These are phyloP conservation scores for Aspergillus novofumigatus DNA, from an alignment of 2,329 filamentous ascomycete genomes.

Conservation along the genomic window DNA sequence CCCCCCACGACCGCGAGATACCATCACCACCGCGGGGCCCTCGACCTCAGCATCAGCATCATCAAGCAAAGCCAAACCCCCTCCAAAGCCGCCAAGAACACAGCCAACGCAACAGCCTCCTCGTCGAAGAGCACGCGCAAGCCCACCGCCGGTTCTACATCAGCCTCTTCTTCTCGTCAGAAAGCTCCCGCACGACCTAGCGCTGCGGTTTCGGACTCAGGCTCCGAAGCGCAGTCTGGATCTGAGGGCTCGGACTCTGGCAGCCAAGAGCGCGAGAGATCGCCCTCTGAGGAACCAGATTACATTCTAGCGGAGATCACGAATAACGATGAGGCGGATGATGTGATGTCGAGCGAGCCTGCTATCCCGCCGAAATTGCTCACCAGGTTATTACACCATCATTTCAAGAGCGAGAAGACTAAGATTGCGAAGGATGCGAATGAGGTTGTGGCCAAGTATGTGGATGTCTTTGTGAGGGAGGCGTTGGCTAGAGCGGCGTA, in stretches of 20 bases:
- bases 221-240: constrained; percentile 4
- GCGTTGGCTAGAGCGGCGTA: constrained; percentile 74
- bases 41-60: constrained; percentile 8
- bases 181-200: constrained; percentile 7
- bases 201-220: constrained; percentile 12
- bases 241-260: constrained; percentile 19
- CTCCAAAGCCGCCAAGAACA: constrained; percentile 7
- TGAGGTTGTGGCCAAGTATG: constrained; percentile 71
- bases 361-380: constrained; percentile 70
- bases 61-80: constrained; percentile 9
- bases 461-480: constrained; percentile 88
- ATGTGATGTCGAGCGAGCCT: constrained; percentile 34
- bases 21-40: constrained; percentile 17
- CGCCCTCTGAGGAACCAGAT: constrained; percentile 39
- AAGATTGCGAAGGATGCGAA: constrained; percentile 75
- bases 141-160: neutral
- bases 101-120: neutral
- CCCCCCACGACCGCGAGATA: constrained; percentile 35
- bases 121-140: neutral
- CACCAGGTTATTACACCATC: constrained; percentile 71
- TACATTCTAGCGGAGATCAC: constrained; percentile 46
- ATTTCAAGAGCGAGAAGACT: constrained; percentile 68
- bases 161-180: constrained; percentile 2
- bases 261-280: constrained; percentile 14
- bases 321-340: constrained; percentile 17